A percentile compares a stretch with the other conserved stretches of the same genome.
Evolutionary conservation across 139 green algal species (phyloP).

Genomic region (Picochlorum sp.): DNA sequence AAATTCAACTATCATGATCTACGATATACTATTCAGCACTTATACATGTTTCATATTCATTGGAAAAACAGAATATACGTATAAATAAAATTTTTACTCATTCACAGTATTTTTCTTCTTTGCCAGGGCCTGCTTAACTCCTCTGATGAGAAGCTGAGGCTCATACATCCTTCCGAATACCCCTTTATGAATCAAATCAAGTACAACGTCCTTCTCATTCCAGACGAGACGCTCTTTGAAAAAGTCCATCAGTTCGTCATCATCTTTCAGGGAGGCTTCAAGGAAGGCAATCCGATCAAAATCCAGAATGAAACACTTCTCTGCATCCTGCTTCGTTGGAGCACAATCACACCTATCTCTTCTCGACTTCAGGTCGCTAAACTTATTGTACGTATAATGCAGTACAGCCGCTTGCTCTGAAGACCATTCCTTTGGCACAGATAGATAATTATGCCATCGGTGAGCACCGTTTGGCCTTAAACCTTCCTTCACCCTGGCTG

Average conservation of each 20-base stretch:
- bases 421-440: slow-evolving; percentile 46
- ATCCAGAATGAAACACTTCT: slow-evolving; percentile 79
- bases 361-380: slow-evolving; percentile 50
- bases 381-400: slow-evolving; percentile 71
- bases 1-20: slow-evolving; percentile 7
- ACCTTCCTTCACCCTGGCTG: slow-evolving; percentile 46
- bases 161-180: slow-evolving; percentile 61
- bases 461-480: slow-evolving; percentile 73
- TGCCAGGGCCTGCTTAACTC: background rate
- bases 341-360: slow-evolving; percentile 71
- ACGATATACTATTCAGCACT: too few relatives aligned
- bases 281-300: slow-evolving; percentile 74
- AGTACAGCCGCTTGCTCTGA: slow-evolving; percentile 60
- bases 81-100: background rate
- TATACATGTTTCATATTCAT: slow-evolving; percentile 4
- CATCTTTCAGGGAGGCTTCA: slow-evolving; percentile 49
- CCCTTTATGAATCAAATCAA: slow-evolving; percentile 52
- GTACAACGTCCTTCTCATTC: slow-evolving; percentile 39
- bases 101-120: background rate
- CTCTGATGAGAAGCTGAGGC: slow-evolving; percentile 44
- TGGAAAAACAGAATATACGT: background rate
- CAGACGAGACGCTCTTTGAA: slow-evolving; percentile 59
- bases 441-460: slow-evolving; percentile 64
- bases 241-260: slow-evolving; percentile 57
- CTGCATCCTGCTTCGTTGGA: slow-evolving; percentile 66